phyloP scores from a whole-genome alignment of 768 basidiomycete species.

The Cytidiella melzeri region DNA sequence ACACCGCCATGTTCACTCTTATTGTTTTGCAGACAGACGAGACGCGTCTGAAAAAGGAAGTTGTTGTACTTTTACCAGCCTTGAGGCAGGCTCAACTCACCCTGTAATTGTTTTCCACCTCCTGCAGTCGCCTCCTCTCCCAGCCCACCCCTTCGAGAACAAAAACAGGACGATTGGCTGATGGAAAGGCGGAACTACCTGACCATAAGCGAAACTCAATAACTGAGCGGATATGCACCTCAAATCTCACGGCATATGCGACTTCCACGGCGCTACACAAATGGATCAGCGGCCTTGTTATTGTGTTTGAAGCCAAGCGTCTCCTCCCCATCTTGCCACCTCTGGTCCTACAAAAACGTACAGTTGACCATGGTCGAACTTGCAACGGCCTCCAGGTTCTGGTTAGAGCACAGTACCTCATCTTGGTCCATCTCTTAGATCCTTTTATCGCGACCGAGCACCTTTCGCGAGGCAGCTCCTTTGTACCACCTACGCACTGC shows the following conservation, averaged over 20 bases:
- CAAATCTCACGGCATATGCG: background rate
- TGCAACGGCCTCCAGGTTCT: background rate
- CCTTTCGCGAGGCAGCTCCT: too few relatives aligned
- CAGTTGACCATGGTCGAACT: background rate
- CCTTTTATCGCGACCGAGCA: background rate
- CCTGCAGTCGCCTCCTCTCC: background rate
- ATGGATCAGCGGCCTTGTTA: background rate
- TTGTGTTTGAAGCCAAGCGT: background rate
- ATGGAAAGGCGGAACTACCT: background rate
- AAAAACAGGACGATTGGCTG: background rate
- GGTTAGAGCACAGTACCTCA: background rate
- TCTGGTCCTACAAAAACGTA: background rate
- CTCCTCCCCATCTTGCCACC: background rate
- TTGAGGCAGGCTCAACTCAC: background rate
- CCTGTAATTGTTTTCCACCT: background rate
- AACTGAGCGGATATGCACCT: background rate
- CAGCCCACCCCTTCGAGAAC: background rate
- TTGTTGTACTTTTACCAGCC: conserved; percentile 2
- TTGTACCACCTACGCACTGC: too few relatives aligned
- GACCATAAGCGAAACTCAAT: background rate
- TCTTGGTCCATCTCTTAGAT: background rate
- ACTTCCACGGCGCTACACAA: background rate
- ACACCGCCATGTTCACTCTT: background rate
- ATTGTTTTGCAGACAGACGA: background rate
- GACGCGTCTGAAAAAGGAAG: conserved; percentile 1